Base-by-base conservation (phyloP, 140 eudicot genomes). In the Cichorium intybus region DNA sequence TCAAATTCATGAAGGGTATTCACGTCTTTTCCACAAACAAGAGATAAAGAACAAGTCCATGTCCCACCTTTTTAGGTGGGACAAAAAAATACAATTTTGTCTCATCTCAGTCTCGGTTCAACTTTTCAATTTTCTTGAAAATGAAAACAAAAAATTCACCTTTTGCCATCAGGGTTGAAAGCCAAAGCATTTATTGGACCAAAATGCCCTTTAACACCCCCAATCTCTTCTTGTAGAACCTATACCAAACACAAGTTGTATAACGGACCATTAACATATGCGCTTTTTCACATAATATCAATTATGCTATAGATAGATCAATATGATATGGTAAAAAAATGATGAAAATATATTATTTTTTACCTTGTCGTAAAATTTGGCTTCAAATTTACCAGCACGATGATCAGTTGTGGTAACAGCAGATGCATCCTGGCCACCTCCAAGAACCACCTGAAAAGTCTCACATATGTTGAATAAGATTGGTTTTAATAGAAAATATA, bases 121-220 rank as follows among this genome's bases (percentile, higher is more conserved):
- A 50, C 7, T 31, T 31, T 24, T 24, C 21, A 16, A 24, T 15
- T 37, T 24, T 17, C 8, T 55, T 16, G 21, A 15, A 72, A 23
- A 70, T 27, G 59, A 60, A 35, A 23, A 70, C 23, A 54, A 60
- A 35, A 56, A 77, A 24, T 14, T 27, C 62, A 92, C 99, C 99
- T 92, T 81, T 76, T 92, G 6, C 97, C 97, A 75, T 92, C 99
- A 16, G 99, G 99, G 55, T 92, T 92, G 50, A 92, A 92, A 29
- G 99, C 97, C 88, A 92, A 76, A 39, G 99, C 99, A 78, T 92
- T 92, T 3, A 92, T 88, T 1, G 99, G 99, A 53, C 97, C 97
- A 56, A 92, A 92, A 62, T 92, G 99, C 23, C 99, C 99, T 73
- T 85, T 92, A 17, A 92, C 97, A 1, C 96, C 95, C 21, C 99